Base-by-base conservation (phyloP, 148 eudicot genomes). In the Pharnaceum exiguum region DNA sequence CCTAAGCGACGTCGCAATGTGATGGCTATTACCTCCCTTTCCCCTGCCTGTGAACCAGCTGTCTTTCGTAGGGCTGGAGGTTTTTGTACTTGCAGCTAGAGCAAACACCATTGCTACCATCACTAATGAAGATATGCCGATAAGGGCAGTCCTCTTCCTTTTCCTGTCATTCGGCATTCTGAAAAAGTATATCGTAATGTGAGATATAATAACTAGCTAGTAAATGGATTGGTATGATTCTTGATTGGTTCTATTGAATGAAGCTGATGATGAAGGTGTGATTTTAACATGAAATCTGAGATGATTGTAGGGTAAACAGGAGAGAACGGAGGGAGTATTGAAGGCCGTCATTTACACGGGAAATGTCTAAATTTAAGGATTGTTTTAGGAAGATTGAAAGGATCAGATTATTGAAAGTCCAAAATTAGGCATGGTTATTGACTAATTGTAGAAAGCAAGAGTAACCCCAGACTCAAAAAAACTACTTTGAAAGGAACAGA, bases 81-180 rank as follows among this genome's bases (percentile, higher is more conserved):
- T 49, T 31, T 35, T 46, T 7, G 66, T 24, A 19, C 74, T 70
- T 2, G 60, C 54, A 0, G 61, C 31, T 7, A 59, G 72, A 0
- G 65, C 77, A 12, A 48, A 68, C 37, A 63, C 68, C 77, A 68
- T 68, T 17, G 72, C 72, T 11, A 73, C 37, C 19, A 69, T 18
- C 62, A 74, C 55, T 12, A 63, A 37, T 2, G 54, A 43, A n/a
- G 71, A 74, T n/a, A 69, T 7, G 5, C 53, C 57, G 3, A 74
- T 15, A 10, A 52, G 22, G 8, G 74, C 78, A 4, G 60, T 9
- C 49, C 50, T 64, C 62, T 40, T 42, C 51, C 65, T 74, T 13
- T 55, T 50, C 5, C 15, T 22, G 2, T 61, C 57, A 42, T n/a
- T 30, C 21, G 1, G 25, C 63, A 59, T 67, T 67, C 1, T 38